These are phyloP conservation scores for Dictyostelium firmibasis DNA, from an alignment of 78 protist species.

Conservation along the genomic window DNA sequence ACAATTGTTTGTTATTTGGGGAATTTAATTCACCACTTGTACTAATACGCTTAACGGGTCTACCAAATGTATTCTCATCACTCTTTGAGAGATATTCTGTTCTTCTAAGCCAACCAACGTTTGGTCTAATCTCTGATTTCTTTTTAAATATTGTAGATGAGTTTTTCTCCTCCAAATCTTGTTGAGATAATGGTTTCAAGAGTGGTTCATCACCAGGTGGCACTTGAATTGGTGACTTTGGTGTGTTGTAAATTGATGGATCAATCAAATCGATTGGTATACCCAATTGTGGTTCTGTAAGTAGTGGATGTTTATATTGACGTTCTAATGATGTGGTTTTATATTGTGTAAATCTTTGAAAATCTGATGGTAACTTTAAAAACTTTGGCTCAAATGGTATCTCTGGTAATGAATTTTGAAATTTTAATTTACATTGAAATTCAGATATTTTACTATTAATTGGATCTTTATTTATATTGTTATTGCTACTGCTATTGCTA, in stretches of 20 bases:
- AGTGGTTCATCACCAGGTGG: constrained; percentile 25
- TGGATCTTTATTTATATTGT: neutral
- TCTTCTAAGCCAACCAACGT: constrained; percentile 53
- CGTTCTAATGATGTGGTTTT: constrained; percentile 65
- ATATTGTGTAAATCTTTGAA: constrained; percentile 18
- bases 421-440: constrained; percentile 16
- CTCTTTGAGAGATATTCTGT: constrained; percentile 45
- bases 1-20: neutral
- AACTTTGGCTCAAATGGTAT: constrained; percentile 75
- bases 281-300: constrained; percentile 61
- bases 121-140: constrained; percentile 22
- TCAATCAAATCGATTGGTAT: constrained; percentile 70
- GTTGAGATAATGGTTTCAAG: constrained; percentile 1
- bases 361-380: constrained; percentile 35
- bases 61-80: constrained; percentile 42
- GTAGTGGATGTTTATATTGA: constrained; percentile 41
- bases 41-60: neutral
- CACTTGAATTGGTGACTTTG: neutral
- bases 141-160: neutral
- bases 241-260: constrained; percentile 13
- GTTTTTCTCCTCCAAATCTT: constrained; percentile 13
- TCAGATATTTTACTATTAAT: constrained; percentile 20
- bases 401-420: constrained; percentile 40
- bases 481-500: neutral
- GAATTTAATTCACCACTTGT: neutral